These are phyloP conservation scores for Suillus subluteus DNA, from an alignment of 768 basidiomycete genomes.

Conservation along the genomic window DNA sequence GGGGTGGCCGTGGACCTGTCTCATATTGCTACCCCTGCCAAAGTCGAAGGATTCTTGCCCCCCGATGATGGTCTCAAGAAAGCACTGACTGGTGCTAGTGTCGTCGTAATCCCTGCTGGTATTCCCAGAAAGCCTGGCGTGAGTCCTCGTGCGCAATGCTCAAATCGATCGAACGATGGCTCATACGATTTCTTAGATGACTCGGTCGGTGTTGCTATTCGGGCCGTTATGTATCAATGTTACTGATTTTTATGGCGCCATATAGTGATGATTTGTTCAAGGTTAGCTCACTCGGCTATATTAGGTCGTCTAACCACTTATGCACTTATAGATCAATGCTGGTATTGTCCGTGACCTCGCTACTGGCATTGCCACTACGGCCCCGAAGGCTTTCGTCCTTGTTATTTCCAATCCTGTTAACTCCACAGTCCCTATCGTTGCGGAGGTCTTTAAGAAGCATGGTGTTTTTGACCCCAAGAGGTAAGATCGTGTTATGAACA, in stretches of 20 bases:
- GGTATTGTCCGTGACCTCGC: conserved; percentile 95
- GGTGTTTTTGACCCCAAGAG: conserved; percentile 90
- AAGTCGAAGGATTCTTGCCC: conserved; percentile 80
- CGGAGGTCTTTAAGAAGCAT: conserved; percentile 92
- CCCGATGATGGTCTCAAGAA: conserved; percentile 83
- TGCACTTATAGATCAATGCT: conserved; percentile 80
- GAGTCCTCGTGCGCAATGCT: conserved; percentile 35
- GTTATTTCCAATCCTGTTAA: conserved; percentile 99
- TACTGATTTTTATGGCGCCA: conserved; percentile 8
- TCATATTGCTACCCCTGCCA: conserved; percentile 89
- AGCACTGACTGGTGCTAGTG: conserved; percentile 79
- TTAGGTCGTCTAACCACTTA: conserved; percentile 12
- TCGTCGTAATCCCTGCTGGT: conserved; percentile 96
- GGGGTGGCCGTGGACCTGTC: conserved; percentile 95
- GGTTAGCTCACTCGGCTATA: conserved; percentile 43
- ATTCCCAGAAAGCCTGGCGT: conserved; percentile 95
- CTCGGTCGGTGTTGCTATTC: conserved; percentile 41
- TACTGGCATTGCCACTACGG: conserved; percentile 78
- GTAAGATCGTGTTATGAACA: conserved; percentile 43
- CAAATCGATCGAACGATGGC: conserved; percentile 10
- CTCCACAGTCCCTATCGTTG: conserved; percentile 97
- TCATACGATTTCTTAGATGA: conserved; percentile 43
- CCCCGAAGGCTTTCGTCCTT: conserved; percentile 90
- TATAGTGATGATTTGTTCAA: conserved; percentile 94
- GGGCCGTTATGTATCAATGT: conserved; percentile 16